These are phyloP conservation scores for Nigrograna mackinnonii DNA, from an alignment of 2,329 filamentous ascomycete genomes.

Conservation along the genomic window DNA sequence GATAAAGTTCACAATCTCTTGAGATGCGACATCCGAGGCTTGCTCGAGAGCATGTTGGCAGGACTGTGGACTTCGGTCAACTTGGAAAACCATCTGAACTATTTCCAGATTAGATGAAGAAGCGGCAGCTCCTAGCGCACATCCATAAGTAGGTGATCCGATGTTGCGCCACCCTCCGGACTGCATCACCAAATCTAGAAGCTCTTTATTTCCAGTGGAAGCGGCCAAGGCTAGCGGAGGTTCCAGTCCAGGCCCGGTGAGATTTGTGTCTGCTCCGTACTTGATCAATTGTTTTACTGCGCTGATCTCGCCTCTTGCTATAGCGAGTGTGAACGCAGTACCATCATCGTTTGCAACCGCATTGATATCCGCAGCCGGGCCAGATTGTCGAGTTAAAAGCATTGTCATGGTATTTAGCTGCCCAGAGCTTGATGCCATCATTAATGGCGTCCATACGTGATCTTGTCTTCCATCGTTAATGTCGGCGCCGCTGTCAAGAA, in stretches of 20 bases:
- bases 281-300: not conserved
- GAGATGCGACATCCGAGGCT: not conserved
- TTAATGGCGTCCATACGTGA: not conserved
- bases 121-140: no score
- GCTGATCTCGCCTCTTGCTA: not conserved
- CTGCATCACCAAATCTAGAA: not conserved
- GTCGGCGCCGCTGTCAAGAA: slow-evolving; percentile 19
- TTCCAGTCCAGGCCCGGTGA: no score
- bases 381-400: slow-evolving; percentile 1
- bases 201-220: not conserved
- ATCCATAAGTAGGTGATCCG: no score
- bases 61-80: no score
- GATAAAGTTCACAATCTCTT: not conserved
- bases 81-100: no score
- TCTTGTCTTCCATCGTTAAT: slow-evolving; percentile 12
- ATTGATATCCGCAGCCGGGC: not conserved
- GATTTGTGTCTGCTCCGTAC: not conserved
- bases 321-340: not conserved
- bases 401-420: not conserved
- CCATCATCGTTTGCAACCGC: not conserved
- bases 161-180: no score
- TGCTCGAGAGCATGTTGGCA: not conserved
- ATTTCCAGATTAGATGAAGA: no score
- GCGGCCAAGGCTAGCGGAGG: not conserved
- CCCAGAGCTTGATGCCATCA: not conserved